Evolutionary conservation across 345 rosid species (phyloP), one percentile per base, ranked within the genome.

Genomic region (Chamaenerion angustifolium): DNA sequence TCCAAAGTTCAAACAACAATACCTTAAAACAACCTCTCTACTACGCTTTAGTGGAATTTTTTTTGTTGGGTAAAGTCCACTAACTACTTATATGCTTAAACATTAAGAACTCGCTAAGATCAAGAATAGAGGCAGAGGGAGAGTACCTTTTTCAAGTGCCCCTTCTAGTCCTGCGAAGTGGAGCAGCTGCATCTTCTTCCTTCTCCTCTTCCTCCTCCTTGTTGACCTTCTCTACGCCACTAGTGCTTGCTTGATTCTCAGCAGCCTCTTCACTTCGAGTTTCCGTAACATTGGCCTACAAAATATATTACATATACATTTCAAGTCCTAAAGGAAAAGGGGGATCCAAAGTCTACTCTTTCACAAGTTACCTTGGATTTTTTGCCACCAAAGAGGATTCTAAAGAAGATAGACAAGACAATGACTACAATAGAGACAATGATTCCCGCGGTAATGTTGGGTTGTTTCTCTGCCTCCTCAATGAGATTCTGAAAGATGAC

Each of bases 391-490:
- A 59, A 71, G 13, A 72, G 17, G 46, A 66, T 13, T 64, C 52
- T 69, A 23, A 65, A 16, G 35, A 75, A 23, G 14, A 72, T 6
- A 1, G 72, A 51, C 37, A 71, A 42, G 15, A 65, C 46, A 16
- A 75, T 58, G 14, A 72, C 54, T 35, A 57, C 51, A 18, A 69
- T 19, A 49, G 80, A 60, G 35, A 72, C 41, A 23, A 78, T 56
- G 2, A 69, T 16, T 41, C 80, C 70, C 8, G 71, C 45, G 4
- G 78, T 69, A 10, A 75, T 52, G 47, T 72, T 72, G 13, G 80
- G 84, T 57, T 72, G 80, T 44, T 65, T 66, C 66, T 78, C 84
- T 47, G 74, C 84, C 68, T 63, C 70, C 54, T 69, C 72, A 13
- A 78, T 51, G 17, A 75, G 43, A 21, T 75, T 74, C 84, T 78